Conservation (phyloP, 805 yeast species). For the Ogataea thermomethanolica region DNA sequence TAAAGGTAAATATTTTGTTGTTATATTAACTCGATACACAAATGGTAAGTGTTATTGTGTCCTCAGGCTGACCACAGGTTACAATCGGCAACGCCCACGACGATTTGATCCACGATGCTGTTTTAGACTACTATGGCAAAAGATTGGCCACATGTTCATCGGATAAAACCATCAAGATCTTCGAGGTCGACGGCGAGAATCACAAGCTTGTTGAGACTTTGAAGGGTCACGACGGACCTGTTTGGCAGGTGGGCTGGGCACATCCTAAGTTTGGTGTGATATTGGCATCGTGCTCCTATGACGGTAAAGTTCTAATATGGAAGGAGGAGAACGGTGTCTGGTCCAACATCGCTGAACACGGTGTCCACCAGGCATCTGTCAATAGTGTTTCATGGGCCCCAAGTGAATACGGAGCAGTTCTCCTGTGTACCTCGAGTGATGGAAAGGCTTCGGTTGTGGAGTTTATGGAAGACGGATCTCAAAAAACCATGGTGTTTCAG, state of each 20-base stretch:
- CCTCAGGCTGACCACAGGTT: constrained; percentile 42
- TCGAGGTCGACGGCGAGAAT: constrained; percentile 82
- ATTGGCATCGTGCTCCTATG: constrained; percentile 91
- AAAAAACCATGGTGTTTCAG: constrained; percentile 55
- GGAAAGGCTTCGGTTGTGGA: constrained; percentile 90
- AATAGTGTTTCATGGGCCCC: constrained; percentile 97
- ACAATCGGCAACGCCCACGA: constrained; percentile 89
- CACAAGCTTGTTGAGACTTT: constrained; percentile 82
- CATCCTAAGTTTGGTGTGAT: constrained; percentile 97
- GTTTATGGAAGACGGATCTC: constrained; percentile 84
- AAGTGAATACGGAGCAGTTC: constrained; percentile 89
- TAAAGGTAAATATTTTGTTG: constrained; percentile 6
- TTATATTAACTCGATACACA: constrained; percentile 2
- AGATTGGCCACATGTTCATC: constrained; percentile 94
- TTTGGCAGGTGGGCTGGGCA: constrained; percentile 99
- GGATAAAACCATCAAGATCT: constrained; percentile 92
- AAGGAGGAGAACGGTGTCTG: constrained; percentile 87
- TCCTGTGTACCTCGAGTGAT: constrained; percentile 88
- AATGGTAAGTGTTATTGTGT: constrained; percentile 4
- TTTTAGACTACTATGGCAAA: constrained; percentile 93
- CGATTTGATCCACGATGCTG: constrained; percentile 94
- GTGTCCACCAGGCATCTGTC: constrained; percentile 89
- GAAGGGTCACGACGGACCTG: constrained; percentile 95
- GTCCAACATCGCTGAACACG: constrained; percentile 83
- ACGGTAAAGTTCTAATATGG: constrained; percentile 94